Evolutionary conservation across 1,139 yeast genomes (phyloP).

Genomic region (Geotrichum carabidarum): DNA sequence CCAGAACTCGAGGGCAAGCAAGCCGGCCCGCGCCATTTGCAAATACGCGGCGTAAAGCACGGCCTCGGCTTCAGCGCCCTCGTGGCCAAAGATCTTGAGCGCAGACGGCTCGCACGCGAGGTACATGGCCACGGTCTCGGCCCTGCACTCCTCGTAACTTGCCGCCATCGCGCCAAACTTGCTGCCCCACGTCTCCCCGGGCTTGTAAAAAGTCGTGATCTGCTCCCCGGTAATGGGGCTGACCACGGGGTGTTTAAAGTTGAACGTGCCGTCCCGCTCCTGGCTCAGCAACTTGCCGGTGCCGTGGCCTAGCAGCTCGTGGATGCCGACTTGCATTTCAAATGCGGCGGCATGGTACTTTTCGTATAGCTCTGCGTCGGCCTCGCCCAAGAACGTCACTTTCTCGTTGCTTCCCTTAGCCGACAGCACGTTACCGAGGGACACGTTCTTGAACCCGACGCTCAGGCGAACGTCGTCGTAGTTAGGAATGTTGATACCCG

Average conservation of each 20-base stretch:
- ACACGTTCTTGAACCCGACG: conserved; percentile 82
- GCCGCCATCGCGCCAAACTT: conserved; percentile 81
- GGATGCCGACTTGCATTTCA: conserved; percentile 90
- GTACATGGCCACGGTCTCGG: conserved; percentile 82
- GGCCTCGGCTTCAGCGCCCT: conserved; percentile 47
- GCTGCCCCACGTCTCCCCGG: conserved; percentile 87
- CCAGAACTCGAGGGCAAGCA: conserved; percentile 77
- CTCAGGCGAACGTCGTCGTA: conserved; percentile 82
- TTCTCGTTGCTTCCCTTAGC: conserved; percentile 69
- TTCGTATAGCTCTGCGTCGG: conserved; percentile 54
- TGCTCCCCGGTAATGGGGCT: conserved; percentile 53
- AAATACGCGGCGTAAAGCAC: conserved; percentile 63
- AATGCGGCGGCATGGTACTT: conserved; percentile 77
- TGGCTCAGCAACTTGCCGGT: conserved; percentile 67
- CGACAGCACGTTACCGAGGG: conserved; percentile 76
- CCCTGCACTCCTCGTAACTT: conserved; percentile 90
- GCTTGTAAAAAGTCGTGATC: conserved; percentile 60
- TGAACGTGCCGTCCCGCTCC: conserved; percentile 57
- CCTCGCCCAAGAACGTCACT: conserved; percentile 56
- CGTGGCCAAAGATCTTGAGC: conserved; percentile 67
- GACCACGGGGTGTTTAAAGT: conserved; percentile 60
- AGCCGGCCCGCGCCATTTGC: conserved; percentile 84
- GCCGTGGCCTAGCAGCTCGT: conserved; percentile 89
- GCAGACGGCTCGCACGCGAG: conserved; percentile 63
- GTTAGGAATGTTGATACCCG: conserved; percentile 89